A percentile compares a stretch with the other conserved stretches of the same genome.
phyloP scores from a whole-genome alignment of 208 protist species.

The Porcisia hertigi region DNA sequence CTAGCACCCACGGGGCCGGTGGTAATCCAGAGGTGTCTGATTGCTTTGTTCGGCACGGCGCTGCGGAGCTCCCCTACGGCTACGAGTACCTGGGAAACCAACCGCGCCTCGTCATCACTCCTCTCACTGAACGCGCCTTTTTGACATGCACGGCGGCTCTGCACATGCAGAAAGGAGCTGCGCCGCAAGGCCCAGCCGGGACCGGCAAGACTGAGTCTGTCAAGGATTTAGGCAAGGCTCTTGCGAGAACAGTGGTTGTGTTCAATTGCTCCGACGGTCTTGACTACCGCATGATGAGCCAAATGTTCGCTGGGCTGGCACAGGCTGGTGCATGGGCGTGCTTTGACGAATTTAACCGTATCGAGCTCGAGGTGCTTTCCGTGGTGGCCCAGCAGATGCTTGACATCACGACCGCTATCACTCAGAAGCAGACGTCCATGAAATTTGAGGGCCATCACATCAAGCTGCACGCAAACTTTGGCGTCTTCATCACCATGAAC shows the following conservation, averaged over 20 bases:
- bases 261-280: constrained; percentile 97
- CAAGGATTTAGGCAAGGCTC: constrained; percentile 93
- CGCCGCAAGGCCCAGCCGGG: constrained; percentile 94
- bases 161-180: constrained; percentile 92
- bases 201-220: constrained; percentile 97
- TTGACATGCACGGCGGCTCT: constrained; percentile 93
- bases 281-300: constrained; percentile 94
- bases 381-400: constrained; percentile 97
- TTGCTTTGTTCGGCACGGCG: constrained; percentile 84
- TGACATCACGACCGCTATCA: constrained; percentile 92
- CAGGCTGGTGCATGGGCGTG: constrained; percentile 97
- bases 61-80: constrained; percentile 87
- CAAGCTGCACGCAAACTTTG: constrained; percentile 91
- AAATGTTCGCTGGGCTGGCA: constrained; percentile 95
- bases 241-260: constrained; percentile 92
- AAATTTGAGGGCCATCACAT: constrained; percentile 93
- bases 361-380: constrained; percentile 97
- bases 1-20: constrained; percentile 32
- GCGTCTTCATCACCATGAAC: constrained; percentile 98
- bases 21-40: constrained; percentile 21
- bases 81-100: constrained; percentile 97
- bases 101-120: constrained; percentile 95
- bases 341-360: constrained; percentile 99
- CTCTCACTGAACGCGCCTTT: constrained; percentile 95
- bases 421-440: constrained; percentile 71